Evolutionary conservation across 2,329 filamentous ascomycete species (phyloP).

Genomic region (Fusarium palustre): DNA sequence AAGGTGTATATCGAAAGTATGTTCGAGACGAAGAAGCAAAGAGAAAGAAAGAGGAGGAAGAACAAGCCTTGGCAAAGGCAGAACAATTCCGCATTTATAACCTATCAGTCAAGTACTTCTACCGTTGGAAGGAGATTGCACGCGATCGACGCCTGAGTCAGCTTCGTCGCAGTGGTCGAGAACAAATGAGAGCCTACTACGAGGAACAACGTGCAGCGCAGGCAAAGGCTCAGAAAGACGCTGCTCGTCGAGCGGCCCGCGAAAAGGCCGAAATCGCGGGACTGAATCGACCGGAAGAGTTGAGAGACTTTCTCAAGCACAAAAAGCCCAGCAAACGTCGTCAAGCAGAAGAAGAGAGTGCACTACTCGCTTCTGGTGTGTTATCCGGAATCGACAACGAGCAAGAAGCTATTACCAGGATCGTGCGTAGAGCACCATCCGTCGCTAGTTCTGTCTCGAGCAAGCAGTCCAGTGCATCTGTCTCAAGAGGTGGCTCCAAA

Average conservation of each 20-base stretch:
- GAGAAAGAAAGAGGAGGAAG: slow-evolving; percentile 61
- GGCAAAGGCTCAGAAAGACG: slow-evolving; percentile 52
- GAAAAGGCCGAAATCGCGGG: slow-evolving; percentile 45
- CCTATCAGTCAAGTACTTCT: slow-evolving; percentile 66
- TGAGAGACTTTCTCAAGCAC: slow-evolving; percentile 51
- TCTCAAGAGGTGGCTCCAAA: slow-evolving; percentile 50
- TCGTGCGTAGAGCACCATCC: slow-evolving; percentile 50
- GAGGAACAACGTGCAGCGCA: slow-evolving; percentile 53
- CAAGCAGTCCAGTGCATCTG: slow-evolving; percentile 38
- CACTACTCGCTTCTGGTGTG: slow-evolving; percentile 57
- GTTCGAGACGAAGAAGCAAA: slow-evolving; percentile 57
- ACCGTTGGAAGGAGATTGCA: slow-evolving; percentile 65
- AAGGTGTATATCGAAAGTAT: slow-evolving; percentile 56
- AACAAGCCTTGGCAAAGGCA: slow-evolving; percentile 59
- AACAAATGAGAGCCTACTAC: slow-evolving; percentile 62
- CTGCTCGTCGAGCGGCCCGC: slow-evolving; percentile 45
- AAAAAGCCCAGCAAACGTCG: slow-evolving; percentile 48
- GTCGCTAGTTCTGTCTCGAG: slow-evolving; percentile 38
- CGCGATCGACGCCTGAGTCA: slow-evolving; percentile 61
- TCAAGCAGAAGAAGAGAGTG: slow-evolving; percentile 53
- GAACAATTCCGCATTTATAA: slow-evolving; percentile 62
- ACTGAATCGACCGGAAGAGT: slow-evolving; percentile 52
- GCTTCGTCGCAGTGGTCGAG: slow-evolving; percentile 64
- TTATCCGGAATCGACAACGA: slow-evolving; percentile 57
- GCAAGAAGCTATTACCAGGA: slow-evolving; percentile 50